Base-by-base conservation (phyloP, 768 basidiomycete genomes). In the Chalciporus chontae region DNA sequence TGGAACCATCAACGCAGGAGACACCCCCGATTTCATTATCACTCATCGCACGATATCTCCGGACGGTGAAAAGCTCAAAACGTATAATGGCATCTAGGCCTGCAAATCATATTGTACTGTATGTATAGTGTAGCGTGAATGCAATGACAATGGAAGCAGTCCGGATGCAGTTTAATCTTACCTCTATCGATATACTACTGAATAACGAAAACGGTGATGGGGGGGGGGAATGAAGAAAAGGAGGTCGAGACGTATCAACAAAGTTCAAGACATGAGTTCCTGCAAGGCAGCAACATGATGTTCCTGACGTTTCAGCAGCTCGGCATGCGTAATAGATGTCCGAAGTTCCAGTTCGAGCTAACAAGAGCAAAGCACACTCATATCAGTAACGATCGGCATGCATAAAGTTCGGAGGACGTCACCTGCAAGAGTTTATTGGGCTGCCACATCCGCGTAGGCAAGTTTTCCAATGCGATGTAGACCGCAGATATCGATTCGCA, bases 381-480 rank as follows among this genome's bases (percentile, higher is more conserved):
- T 15, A 39, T n/a, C 23, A 39, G 5, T 6, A 47, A 13, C 15
- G 8, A 21, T 27, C 40, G 3, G 31, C 19, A 17, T n/a, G 34
- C 7, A 31, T 5, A 13, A 8, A 2, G 10, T 24, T n/a, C 4
- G 7, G 8, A 11, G 34, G 1, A 44, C 50, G 1, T 21, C 52
- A 95, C 95, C 77, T 90, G 89, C 31, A 98, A 73, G 2, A 99
- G 73, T 64, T 85, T 88, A 64, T 95, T 94, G 0, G 91, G 84
- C 54, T 93, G 84, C 90, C 94, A 98, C 80, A 94, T 85, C 51
- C 93, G 76, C 11, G 90, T 92, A 1, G 96, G 94, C 53, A 96
- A 71, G 58, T 87, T 89, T 65, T 94, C 89, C 48, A 99, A 69
- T 5, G 90, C 83, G 9, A 92, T 87, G 62, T 97, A 98, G 1